These are phyloP conservation scores for Sphagnum magellanicum DNA, from an alignment of 228 moss, liverwort and hornwort genomes.

Conservation along the genomic window DNA sequence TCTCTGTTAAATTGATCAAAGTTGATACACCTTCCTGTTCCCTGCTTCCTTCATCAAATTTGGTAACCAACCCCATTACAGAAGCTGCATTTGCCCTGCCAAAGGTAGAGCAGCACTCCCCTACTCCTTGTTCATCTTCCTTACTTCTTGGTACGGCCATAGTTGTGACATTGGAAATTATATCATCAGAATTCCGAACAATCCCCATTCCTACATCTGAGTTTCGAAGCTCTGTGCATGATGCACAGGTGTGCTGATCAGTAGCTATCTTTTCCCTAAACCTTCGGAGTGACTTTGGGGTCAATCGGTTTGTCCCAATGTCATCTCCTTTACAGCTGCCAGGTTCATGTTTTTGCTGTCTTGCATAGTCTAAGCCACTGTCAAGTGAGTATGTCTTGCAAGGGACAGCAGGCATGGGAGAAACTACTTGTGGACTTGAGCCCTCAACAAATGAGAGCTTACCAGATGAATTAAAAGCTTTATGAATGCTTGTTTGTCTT, in stretches of 20 bases:
- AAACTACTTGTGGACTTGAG: slow-evolving; percentile 25
- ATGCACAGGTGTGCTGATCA: slow-evolving; percentile 7
- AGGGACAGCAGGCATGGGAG: slow-evolving; percentile 22
- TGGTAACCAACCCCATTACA: neutral
- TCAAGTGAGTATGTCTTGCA: slow-evolving; percentile 7
- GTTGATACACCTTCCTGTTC: neutral
- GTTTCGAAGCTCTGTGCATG: slow-evolving; percentile 22
- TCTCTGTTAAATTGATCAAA: neutral
- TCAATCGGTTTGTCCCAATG: slow-evolving; percentile 2
- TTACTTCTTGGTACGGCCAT: neutral
- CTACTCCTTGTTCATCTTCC: neutral
- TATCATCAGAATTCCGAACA: slow-evolving; percentile 19
- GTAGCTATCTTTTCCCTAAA: slow-evolving; percentile 8
- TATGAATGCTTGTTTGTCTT: neutral
- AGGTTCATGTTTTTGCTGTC: slow-evolving; percentile 5
- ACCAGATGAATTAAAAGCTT: slow-evolving; percentile 4
- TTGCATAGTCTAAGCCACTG: slow-evolving; percentile 5
- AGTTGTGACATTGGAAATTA: too few species aligned
- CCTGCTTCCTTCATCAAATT: slow-evolving; percentile 3
- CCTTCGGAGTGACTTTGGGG: slow-evolving; percentile 12
- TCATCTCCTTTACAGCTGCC: slow-evolving; percentile 4
- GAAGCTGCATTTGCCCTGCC: slow-evolving; percentile 4
- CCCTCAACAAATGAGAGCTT: slow-evolving; percentile 31
- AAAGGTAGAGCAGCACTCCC: slow-evolving; percentile 7
- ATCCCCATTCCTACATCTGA: slow-evolving; percentile 15